phyloP scores from a whole-genome alignment of 208 protist species.

The Acanthamoeba quina region DNA sequence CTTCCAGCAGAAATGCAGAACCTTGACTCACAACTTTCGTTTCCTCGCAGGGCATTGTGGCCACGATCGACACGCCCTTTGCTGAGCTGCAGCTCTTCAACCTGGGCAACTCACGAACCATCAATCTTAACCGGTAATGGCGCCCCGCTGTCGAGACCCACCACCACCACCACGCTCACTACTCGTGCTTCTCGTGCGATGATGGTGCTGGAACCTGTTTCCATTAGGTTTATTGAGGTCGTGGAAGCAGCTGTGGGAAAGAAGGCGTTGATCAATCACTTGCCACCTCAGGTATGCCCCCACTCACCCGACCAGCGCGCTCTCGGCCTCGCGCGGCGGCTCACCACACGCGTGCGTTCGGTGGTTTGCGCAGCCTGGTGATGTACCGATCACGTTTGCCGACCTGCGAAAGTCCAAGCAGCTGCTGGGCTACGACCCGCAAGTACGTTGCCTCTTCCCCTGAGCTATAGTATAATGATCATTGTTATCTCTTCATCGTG shows the following conservation, averaged over 20 bases:
- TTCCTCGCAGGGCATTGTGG: slow-evolving; percentile 16
- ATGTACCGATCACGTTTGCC: slow-evolving; percentile 70
- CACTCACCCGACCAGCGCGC: background rate
- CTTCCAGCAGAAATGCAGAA: background rate
- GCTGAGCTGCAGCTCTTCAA: slow-evolving; percentile 71
- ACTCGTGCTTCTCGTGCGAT: background rate
- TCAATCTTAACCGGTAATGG: background rate
- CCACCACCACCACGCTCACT: background rate
- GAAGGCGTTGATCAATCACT: slow-evolving; percentile 17
- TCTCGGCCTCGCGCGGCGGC: background rate
- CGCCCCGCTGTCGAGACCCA: background rate
- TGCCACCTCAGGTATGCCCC: slow-evolving; percentile 30
- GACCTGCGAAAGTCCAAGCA: slow-evolving; percentile 50
- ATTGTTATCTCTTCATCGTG: background rate
- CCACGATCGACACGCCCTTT: slow-evolving; percentile 50
- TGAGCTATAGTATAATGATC: no score
- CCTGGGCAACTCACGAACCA: slow-evolving; percentile 69
- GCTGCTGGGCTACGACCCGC: slow-evolving; percentile 51
- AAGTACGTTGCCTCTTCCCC: slow-evolving; percentile 21
- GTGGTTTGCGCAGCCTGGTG: slow-evolving; percentile 49
- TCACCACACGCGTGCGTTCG: background rate
- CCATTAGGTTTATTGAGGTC: slow-evolving; percentile 62
- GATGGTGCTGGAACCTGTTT: background rate
- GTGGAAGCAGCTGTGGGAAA: slow-evolving; percentile 46
- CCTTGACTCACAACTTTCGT: background rate